These are phyloP conservation scores for Grifola frondosa DNA, from an alignment of 1,284 basidiomycete species.

Conservation along the genomic window DNA sequence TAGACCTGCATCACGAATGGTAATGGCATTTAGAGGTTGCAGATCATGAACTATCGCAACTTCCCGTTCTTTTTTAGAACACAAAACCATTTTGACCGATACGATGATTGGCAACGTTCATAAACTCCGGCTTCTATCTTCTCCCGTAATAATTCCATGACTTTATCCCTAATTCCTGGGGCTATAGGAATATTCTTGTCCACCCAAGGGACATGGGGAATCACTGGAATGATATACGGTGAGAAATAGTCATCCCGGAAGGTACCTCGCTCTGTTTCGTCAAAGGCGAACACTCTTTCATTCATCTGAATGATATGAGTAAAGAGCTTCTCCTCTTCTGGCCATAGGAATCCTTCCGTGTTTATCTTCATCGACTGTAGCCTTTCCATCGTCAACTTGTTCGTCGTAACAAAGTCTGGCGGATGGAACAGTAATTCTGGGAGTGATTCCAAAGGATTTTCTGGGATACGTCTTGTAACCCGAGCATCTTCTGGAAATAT, in stretches of 20 bases:
- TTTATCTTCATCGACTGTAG: slow-evolving; percentile 24
- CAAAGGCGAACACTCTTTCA: slow-evolving; percentile 28
- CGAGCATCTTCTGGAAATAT: slow-evolving; percentile 20
- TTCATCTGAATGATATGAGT: slow-evolving; percentile 29
- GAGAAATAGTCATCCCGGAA: slow-evolving; percentile 38
- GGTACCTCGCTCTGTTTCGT: slow-evolving; percentile 33
- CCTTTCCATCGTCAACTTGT: slow-evolving; percentile 14
- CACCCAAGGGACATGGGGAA: slow-evolving; percentile 36
- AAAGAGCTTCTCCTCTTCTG: slow-evolving; percentile 33
- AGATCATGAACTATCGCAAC: slow-evolving; percentile 29
- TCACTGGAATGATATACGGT: slow-evolving; percentile 32
- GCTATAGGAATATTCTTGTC: slow-evolving; percentile 39
- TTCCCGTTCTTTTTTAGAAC: slow-evolving; percentile 32
- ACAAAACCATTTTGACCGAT: slow-evolving; percentile 41
- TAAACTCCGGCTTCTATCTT: slow-evolving; percentile 26
- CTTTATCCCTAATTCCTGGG: slow-evolving; percentile 33
- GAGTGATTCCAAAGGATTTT: slow-evolving; percentile 15
- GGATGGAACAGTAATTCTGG: slow-evolving; percentile 8
- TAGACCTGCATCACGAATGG: too few species aligned
- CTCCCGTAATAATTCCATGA: slow-evolving; percentile 31
- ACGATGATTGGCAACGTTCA: slow-evolving; percentile 32
- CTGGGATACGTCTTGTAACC: slow-evolving; percentile 11
- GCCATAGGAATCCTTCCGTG: slow-evolving; percentile 23
- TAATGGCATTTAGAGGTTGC: slow-evolving; percentile 26
- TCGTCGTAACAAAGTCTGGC: slow-evolving; percentile 12